Percentiles rank a stretch among this genome's conserved stretches.
Evolutionary conservation across 768 basidiomycete genomes (phyloP).

Genomic region (Hypholoma fasciculare): DNA sequence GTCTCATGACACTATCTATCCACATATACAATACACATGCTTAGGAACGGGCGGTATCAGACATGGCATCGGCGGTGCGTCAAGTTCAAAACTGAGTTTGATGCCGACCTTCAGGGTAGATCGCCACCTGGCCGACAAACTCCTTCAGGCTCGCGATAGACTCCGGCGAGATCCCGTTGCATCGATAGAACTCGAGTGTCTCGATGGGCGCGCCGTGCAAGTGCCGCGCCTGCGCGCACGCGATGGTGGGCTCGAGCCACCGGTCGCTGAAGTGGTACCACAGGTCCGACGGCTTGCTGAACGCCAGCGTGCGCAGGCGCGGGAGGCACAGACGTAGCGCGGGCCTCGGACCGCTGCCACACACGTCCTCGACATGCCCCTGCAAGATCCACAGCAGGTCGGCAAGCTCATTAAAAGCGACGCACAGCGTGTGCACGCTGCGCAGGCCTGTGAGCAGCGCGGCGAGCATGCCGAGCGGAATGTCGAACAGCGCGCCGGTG

Average conservation of each 20-base stretch:
- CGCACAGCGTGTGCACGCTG: slow-evolving; percentile 24
- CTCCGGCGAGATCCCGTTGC: slow-evolving; percentile 20
- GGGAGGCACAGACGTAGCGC: slow-evolving; percentile 20
- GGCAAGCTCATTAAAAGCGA: slow-evolving; percentile 30
- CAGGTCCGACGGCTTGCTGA: slow-evolving; percentile 29
- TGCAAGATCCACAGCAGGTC: slow-evolving; percentile 21
- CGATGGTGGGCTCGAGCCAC: slow-evolving; percentile 25
- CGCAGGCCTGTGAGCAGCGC: slow-evolving; percentile 17
- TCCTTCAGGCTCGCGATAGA: not conserved
- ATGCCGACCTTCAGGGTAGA: not conserved
- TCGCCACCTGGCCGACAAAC: not conserved
- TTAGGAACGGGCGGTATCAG: no score
- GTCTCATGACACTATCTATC: no score
- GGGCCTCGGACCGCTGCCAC: not conserved
- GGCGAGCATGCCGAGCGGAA: slow-evolving; percentile 17
- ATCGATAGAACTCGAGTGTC: slow-evolving; percentile 26
- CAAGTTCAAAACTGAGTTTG: not conserved
- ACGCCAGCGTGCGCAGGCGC: slow-evolving; percentile 25
- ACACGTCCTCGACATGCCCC: not conserved
- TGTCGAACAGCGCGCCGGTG: slow-evolving; percentile 27
- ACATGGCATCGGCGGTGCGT: no score
- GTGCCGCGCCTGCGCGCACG: slow-evolving; percentile 15
- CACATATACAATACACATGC: no score
- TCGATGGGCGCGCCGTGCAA: slow-evolving; percentile 14
- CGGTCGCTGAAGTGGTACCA: slow-evolving; percentile 34